Percentiles rank a stretch among this genome's conserved stretches.
phyloP scores from a whole-genome alignment of 2,329 filamentous ascomycete genomes.

The Claviceps sp. region DNA sequence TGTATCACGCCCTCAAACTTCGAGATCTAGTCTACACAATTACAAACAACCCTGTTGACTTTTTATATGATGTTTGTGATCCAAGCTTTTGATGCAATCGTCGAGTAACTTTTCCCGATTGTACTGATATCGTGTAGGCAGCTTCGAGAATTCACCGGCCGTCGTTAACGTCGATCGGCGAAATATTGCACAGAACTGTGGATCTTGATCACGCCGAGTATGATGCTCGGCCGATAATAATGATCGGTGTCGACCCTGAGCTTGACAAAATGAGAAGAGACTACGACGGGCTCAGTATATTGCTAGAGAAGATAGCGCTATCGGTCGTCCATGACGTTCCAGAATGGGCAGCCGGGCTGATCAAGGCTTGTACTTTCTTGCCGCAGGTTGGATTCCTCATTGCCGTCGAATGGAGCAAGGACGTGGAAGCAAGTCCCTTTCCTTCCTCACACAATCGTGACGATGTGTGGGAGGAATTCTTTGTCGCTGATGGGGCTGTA shows the following conservation, averaged over 20 bases:
- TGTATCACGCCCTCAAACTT: conserved; percentile 56
- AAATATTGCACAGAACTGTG: conserved; percentile 58
- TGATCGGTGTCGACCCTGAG: conserved; percentile 53
- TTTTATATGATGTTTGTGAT: conserved; percentile 1
- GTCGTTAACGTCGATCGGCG: conserved; percentile 52
- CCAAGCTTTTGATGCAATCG: neutral
- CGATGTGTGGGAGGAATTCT: conserved; percentile 65
- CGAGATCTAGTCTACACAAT: conserved; percentile 39
- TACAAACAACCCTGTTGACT: neutral
- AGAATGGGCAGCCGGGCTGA: conserved; percentile 35
- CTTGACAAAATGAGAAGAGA: conserved; percentile 66
- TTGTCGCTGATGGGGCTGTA: conserved; percentile 53
- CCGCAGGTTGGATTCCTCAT: conserved; percentile 87
- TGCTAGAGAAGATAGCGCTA: conserved; percentile 55
- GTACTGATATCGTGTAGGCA: neutral
- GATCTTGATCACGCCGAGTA: conserved; percentile 68
- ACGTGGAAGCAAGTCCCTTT: conserved; percentile 46
- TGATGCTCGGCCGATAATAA: conserved; percentile 60
- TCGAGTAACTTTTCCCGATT: neutral
- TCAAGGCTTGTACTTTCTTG: conserved; percentile 73
- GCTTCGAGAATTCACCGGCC: conserved; percentile 43
- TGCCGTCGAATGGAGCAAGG: conserved; percentile 42
- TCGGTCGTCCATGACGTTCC: conserved; percentile 53
- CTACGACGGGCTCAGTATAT: conserved; percentile 63
- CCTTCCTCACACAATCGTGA: conserved; percentile 42